phyloP scores from a whole-genome alignment of 202 grass and related monocot species.

The Musa balbisiana region DNA sequence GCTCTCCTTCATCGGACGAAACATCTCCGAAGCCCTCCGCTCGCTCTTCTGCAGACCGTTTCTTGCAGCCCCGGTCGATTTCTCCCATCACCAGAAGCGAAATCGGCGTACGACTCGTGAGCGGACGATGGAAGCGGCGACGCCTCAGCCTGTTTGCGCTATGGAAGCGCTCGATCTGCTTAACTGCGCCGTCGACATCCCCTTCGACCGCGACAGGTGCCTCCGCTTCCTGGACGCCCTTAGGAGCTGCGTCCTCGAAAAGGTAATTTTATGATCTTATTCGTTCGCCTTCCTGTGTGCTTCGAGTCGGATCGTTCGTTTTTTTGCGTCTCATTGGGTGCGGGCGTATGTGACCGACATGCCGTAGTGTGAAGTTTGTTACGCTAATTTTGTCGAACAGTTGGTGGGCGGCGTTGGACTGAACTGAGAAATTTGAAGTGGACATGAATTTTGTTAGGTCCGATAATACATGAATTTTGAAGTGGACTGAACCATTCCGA shows the following conservation, averaged over 20 bases:
- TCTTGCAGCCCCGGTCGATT: too few species aligned
- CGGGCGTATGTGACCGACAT: background rate
- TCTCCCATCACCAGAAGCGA: too few species aligned
- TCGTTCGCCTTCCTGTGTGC: background rate
- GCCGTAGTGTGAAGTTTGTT: background rate
- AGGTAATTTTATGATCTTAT: constrained; percentile 25
- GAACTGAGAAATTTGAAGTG: background rate
- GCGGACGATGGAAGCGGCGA: constrained; percentile 31
- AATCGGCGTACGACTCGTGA: background rate
- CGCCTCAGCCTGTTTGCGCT: constrained; percentile 56
- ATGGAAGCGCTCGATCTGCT: constrained; percentile 69
- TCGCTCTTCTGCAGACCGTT: too few species aligned
- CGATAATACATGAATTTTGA: too few species aligned
- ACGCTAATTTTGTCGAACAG: background rate
- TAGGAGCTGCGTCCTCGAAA: constrained; percentile 56
- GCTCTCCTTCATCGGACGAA: too few species aligned
- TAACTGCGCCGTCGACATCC: constrained; percentile 50
- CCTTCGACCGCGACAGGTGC: constrained; percentile 71
- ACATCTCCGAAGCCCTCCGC: too few species aligned
- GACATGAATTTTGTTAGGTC: too few species aligned
- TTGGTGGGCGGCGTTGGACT: background rate
- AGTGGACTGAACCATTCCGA: too few species aligned
- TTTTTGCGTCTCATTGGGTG: background rate
- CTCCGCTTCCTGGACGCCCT: constrained; percentile 57
- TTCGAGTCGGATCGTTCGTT: background rate